Evolutionary conservation across 176 grass and related monocot species (phyloP).

Genomic region (Phoenix roebelenii): DNA sequence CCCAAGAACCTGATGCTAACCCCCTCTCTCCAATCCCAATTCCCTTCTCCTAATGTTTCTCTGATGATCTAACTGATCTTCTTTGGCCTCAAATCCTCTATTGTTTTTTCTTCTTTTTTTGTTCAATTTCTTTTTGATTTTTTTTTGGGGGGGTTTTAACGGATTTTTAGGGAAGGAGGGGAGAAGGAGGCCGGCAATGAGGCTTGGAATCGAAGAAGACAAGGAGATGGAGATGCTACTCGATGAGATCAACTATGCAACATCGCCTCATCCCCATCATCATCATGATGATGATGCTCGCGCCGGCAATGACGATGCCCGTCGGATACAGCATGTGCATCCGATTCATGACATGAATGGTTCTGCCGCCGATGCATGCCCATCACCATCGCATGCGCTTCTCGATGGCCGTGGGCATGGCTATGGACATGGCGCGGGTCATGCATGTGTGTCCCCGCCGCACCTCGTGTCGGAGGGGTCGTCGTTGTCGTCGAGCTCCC

Average conservation of each 20-base stretch:
- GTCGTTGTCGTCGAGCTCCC: not conserved
- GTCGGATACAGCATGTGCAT: not conserved
- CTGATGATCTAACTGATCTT: no score
- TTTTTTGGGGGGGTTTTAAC: no score
- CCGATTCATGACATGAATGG: not conserved
- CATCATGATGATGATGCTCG: slow-evolving; percentile 9
- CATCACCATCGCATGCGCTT: not conserved
- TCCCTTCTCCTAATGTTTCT: not conserved
- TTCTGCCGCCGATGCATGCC: not conserved
- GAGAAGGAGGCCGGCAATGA: slow-evolving; percentile 17
- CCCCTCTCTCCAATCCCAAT: slow-evolving; percentile 8
- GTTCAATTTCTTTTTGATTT: no score
- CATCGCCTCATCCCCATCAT: not conserved
- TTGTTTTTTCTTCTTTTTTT: no score
- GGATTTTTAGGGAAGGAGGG: not conserved
- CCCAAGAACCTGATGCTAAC: slow-evolving; percentile 30
- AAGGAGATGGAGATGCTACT: slow-evolving; percentile 77
- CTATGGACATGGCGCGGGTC: not conserved
- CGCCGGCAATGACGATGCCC: slow-evolving; percentile 30
- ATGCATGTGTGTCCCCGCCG: slow-evolving; percentile 6
- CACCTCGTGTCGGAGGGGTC: slow-evolving; percentile 2
- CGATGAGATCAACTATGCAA: slow-evolving; percentile 42
- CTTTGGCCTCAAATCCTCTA: no score
- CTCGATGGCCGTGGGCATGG: not conserved
- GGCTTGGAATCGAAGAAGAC: slow-evolving; percentile 26